Evolutionary conservation across 768 basidiomycete species (phyloP).

Genomic region (Phlebiopsis flavidoalba): DNA sequence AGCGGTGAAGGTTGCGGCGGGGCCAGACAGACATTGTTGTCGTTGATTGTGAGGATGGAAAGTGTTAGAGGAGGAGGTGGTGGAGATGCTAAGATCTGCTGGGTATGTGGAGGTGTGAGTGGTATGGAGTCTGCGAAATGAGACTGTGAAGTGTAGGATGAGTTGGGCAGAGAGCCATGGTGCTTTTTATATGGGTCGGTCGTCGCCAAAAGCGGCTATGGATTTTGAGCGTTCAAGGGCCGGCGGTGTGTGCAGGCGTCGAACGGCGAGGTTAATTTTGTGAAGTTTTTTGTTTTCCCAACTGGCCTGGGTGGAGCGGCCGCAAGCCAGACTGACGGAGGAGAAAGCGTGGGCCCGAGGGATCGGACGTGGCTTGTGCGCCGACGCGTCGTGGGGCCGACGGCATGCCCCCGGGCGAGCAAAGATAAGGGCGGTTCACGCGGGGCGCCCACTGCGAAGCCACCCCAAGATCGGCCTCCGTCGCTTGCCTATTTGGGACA

Average conservation of each 20-base stretch:
- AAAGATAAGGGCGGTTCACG: slow-evolving; percentile 4
- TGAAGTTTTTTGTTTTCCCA: slow-evolving; percentile 2
- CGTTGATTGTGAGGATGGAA: neutral
- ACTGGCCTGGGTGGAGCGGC: neutral
- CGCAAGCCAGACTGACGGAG: slow-evolving; percentile 3
- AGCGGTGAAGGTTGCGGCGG: slow-evolving; percentile 34
- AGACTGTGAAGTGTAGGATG: neutral
- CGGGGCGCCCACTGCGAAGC: neutral
- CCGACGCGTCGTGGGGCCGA: neutral
- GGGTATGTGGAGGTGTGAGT: neutral
- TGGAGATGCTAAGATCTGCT: neutral
- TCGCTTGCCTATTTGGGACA: slow-evolving; percentile 1
- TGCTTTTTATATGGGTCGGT: slow-evolving; percentile 1
- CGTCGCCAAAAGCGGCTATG: neutral
- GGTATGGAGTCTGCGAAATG: neutral
- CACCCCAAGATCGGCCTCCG: slow-evolving; percentile 2
- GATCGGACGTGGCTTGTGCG: neutral
- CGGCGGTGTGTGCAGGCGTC: neutral
- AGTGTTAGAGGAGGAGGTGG: neutral
- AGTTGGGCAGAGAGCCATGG: neutral
- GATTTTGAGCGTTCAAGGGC: slow-evolving; percentile 5
- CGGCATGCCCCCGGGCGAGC: neutral
- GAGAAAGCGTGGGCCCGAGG: neutral
- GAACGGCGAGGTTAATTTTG: slow-evolving; percentile 3
- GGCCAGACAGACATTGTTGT: slow-evolving; percentile 20